Conservation (phyloP, 2,329 filamentous ascomycete genomes). For the Talaromyces sp. region DNA sequence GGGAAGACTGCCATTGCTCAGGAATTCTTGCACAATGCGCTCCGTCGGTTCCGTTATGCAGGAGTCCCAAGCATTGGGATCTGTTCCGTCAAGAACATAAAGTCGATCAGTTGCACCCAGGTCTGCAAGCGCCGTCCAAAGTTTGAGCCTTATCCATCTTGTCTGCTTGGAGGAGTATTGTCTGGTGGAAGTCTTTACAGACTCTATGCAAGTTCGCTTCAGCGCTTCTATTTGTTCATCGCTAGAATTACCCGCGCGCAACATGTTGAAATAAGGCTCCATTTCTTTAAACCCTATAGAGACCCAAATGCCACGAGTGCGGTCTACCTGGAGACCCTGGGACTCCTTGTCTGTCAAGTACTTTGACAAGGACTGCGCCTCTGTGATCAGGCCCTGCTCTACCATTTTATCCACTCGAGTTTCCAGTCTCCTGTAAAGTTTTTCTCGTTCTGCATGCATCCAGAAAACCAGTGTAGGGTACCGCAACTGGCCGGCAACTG, state of each 20-base stretch:
- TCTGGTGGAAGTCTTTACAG: slow-evolving; percentile 75
- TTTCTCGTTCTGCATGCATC: slow-evolving; percentile 70
- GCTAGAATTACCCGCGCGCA: slow-evolving; percentile 19
- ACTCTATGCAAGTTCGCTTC: slow-evolving; percentile 59
- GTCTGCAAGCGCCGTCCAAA: slow-evolving; percentile 63
- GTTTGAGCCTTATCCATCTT: slow-evolving; percentile 80
- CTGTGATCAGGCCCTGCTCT: slow-evolving; percentile 56
- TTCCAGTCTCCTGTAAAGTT: slow-evolving; percentile 67
- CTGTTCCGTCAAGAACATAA: slow-evolving; percentile 76
- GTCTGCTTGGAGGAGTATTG: slow-evolving; percentile 83
- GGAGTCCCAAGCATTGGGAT: slow-evolving; percentile 56
- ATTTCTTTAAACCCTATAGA: slow-evolving; percentile 96
- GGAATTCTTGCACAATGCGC: slow-evolving; percentile 58
- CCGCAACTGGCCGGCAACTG: slow-evolving; percentile 33
- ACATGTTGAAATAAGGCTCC: slow-evolving; percentile 60
- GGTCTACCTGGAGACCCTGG: slow-evolving; percentile 57
- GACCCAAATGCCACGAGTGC: slow-evolving; percentile 84
- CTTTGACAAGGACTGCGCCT: slow-evolving; percentile 52
- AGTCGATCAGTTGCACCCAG: slow-evolving; percentile 53
- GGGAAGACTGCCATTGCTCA: slow-evolving; percentile 53
- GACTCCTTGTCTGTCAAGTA: slow-evolving; percentile 43
- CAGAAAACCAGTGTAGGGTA: slow-evolving; percentile 71
- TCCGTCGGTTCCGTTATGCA: slow-evolving; percentile 64
- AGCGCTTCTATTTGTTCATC: slow-evolving; percentile 49
- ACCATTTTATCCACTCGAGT: slow-evolving; percentile 81